Conservation (phyloP, 805 yeast species). For the Nakazawaea peltata region DNA sequence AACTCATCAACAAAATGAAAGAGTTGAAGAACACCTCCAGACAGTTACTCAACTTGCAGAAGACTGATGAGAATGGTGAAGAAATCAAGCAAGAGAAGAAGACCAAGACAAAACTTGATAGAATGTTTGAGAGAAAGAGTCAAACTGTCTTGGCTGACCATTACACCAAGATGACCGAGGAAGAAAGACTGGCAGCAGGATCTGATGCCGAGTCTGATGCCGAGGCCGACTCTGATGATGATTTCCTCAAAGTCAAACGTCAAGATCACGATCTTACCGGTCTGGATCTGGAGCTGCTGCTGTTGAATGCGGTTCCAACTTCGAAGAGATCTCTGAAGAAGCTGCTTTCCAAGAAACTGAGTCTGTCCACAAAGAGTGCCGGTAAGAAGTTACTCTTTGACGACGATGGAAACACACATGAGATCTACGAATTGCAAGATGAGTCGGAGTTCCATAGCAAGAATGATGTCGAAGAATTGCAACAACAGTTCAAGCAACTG, state of each 20-base stretch:
- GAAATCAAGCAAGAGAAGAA: slow-evolving; percentile 30
- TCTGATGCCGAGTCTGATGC: slow-evolving; percentile 46
- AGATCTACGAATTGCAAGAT: slow-evolving; percentile 82
- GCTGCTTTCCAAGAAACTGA: slow-evolving; percentile 79
- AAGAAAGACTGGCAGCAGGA: slow-evolving; percentile 25
- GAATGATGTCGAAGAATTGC: slow-evolving; percentile 61
- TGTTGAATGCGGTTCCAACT: slow-evolving; percentile 45
- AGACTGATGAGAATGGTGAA: slow-evolving; percentile 61
- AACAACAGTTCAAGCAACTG: slow-evolving; percentile 52
- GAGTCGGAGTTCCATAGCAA: slow-evolving; percentile 72
- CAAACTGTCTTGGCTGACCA: slow-evolving; percentile 90
- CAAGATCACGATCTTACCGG: slow-evolving; percentile 59
- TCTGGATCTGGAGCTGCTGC: slow-evolving; percentile 62
- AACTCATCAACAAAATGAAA: slow-evolving; percentile 38
- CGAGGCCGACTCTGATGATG: slow-evolving; percentile 66
- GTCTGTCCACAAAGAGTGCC: slow-evolving; percentile 50
- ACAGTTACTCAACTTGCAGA: slow-evolving; percentile 48
- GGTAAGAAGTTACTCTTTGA: slow-evolving; percentile 82
- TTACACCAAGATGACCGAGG: slow-evolving; percentile 59
- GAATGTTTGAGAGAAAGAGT: slow-evolving; percentile 92
- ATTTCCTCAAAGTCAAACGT: slow-evolving; percentile 76
- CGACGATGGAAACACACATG: slow-evolving; percentile 91
- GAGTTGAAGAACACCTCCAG: slow-evolving; percentile 79
- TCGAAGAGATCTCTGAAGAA: slow-evolving; percentile 82
- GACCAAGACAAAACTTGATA: slow-evolving; percentile 82